Conservation (phyloP, 805 yeast genomes). For the Saccharomyces jurei region DNA sequence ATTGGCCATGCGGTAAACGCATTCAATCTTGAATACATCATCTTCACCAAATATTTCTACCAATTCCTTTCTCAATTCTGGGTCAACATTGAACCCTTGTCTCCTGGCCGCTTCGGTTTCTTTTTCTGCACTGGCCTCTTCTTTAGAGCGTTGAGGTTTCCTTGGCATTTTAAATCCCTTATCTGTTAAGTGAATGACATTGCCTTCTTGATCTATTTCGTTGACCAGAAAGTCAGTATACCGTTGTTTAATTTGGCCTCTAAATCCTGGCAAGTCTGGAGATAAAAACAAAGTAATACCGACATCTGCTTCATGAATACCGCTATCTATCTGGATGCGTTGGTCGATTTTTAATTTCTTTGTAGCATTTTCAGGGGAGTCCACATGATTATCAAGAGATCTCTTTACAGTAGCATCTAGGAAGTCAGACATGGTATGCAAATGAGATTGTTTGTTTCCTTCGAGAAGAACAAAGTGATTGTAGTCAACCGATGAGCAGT, state of each 20-base stretch:
- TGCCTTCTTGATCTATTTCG: constrained; percentile 64
- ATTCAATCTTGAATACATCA: constrained; percentile 49
- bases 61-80: constrained; percentile 41
- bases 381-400: constrained; percentile 6
- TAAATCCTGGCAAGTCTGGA: constrained; percentile 50
- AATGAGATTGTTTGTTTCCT: not conserved
- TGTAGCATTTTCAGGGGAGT: not conserved
- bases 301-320: constrained; percentile 68
- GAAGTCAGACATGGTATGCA: constrained; percentile 3
- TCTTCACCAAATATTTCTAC: constrained; percentile 50
- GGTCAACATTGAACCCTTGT: constrained; percentile 35
- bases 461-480: not conserved
- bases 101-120: constrained; percentile 26
- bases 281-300: constrained; percentile 74
- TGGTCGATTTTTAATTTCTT: constrained; percentile 12
- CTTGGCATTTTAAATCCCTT: constrained; percentile 56
- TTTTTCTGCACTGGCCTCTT: constrained; percentile 32
- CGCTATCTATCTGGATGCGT: constrained; percentile 16
- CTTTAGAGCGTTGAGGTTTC: constrained; percentile 37
- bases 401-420: constrained; percentile 8
- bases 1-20: constrained; percentile 45
- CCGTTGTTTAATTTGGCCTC: constrained; percentile 76
- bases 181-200: constrained; percentile 68
- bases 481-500: not conserved
- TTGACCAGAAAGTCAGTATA: constrained; percentile 91